Base-by-base conservation (phyloP, 73 alveolate species). In the Paramecium octaurelia region DNA sequence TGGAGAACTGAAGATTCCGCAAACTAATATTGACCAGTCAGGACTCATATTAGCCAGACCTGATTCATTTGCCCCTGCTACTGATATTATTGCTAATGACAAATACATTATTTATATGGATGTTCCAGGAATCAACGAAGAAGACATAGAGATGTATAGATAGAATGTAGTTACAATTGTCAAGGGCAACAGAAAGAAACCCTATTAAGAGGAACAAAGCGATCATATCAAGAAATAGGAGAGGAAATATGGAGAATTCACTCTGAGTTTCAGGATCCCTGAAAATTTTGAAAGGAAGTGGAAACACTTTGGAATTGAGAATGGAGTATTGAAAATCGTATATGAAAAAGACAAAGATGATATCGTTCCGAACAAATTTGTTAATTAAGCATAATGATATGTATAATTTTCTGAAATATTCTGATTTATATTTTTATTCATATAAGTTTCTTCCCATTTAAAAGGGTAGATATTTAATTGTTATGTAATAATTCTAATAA, bases 261-360 rank as follows among this genome's bases (percentile, higher is more conserved):
- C 58, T 29, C 18, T 68, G 20, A 44, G 80, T 40, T 88, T 87
- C 34, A 87, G 75, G 43, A 87, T 87, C 27, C 93, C 93, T 46
- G 80, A 85, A 57, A 57, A 58, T 8, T 86, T 70, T 43, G 76
- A 80, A 80, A 80, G 91, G 27, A 80, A 44, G 46, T 80, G 77
- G 91, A 44, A 27, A 31, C 46, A 18, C 23, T 80, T 80, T 80
- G 91, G 76, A 8, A 80, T 80, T 20, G 91, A 80, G 36, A 42
- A 80, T 44, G 91, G 91, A 10, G 91, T 89, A 18, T 83, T 71
- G 9, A 73, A 40, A 35, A 70, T 89, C 18, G 84, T 89, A 1
- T 89, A 89, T 71, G 91, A 89, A 11, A 89, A 64, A 73, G 94
- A 89, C n/a, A 70, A 89, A 48, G 94, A 89, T 70, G 94, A 89